phyloP scores from a whole-genome alignment of 306 rosid genomes.

The Malus sieversii region DNA sequence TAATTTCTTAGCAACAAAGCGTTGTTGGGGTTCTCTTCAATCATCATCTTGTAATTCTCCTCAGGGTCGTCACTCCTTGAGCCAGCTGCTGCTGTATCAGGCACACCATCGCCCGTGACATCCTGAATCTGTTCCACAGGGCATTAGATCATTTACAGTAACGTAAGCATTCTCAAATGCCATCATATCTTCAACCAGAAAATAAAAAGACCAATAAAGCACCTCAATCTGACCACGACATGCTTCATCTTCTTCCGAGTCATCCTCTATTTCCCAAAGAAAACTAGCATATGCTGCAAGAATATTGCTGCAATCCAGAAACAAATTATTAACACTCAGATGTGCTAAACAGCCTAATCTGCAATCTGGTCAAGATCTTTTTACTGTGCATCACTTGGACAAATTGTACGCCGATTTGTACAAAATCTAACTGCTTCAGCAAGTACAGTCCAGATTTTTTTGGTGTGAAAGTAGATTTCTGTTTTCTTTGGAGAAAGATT shows the following conservation, averaged over 20 bases:
- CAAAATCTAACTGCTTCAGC: neutral
- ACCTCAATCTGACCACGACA: slow-evolving; percentile 33
- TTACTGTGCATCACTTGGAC: neutral
- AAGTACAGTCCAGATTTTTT: neutral
- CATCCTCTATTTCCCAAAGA: slow-evolving; percentile 68
- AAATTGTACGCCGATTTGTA: neutral
- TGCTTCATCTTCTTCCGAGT: slow-evolving; percentile 27
- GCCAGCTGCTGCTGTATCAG: slow-evolving; percentile 12
- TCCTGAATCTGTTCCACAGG: slow-evolving; percentile 30
- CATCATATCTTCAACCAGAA: neutral
- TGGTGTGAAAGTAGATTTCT: neutral
- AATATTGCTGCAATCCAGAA: slow-evolving; percentile 49
- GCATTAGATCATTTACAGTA: slow-evolving; percentile 12
- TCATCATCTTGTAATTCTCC: slow-evolving; percentile 45
- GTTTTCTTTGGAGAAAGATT: neutral
- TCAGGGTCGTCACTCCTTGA: slow-evolving; percentile 18
- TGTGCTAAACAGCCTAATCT: neutral
- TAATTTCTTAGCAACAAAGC: slow-evolving; percentile 60
- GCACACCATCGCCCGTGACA: slow-evolving; percentile 17
- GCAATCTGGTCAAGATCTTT: neutral
- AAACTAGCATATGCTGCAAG: slow-evolving; percentile 80
- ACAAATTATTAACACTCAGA: neutral
- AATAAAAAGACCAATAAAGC: slow-evolving; percentile 8
- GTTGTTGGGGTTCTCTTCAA: slow-evolving; percentile 47
- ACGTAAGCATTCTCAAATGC: slow-evolving; percentile 1